phyloP scores from a whole-genome alignment of 2,329 filamentous ascomycete species.

The Dissoconium aciculare region DNA sequence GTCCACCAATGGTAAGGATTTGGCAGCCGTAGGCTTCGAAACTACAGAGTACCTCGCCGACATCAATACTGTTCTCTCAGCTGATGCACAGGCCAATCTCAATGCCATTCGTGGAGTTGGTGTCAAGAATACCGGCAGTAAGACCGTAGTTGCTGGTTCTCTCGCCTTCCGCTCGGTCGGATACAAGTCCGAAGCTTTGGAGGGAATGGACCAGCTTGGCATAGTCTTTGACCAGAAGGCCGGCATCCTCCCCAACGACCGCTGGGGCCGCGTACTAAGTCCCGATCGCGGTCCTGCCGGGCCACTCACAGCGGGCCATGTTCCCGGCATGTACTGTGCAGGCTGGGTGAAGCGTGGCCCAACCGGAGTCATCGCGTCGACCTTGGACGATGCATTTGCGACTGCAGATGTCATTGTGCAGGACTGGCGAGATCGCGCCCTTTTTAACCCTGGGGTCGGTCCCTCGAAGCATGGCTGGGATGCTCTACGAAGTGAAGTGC shows the following conservation, averaged over 20 bases:
- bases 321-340: slow-evolving; percentile 74
- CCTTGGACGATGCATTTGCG: slow-evolving; percentile 85
- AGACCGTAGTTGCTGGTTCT: slow-evolving; percentile 41
- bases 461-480: slow-evolving; percentile 54
- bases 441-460: slow-evolving; percentile 28
- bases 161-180: slow-evolving; percentile 88
- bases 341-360: slow-evolving; percentile 95
- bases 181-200: slow-evolving; percentile 67
- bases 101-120: slow-evolving; percentile 18
- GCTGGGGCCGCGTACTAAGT: slow-evolving; percentile 53
- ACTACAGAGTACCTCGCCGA: slow-evolving; percentile 25
- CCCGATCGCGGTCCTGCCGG: slow-evolving; percentile 27
- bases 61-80: slow-evolving; percentile 11
- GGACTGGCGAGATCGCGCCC: slow-evolving; percentile 49
- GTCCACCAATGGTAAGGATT: slow-evolving; percentile 31
- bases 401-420: slow-evolving; percentile 69
- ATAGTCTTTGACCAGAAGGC: slow-evolving; percentile 61
- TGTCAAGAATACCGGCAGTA: slow-evolving; percentile 20
- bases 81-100: slow-evolving; percentile 16
- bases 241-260: slow-evolving; percentile 73
- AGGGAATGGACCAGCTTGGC: slow-evolving; percentile 56
- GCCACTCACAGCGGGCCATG: slow-evolving; percentile 31
- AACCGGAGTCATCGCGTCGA: slow-evolving; percentile 88
- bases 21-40: slow-evolving; percentile 56
- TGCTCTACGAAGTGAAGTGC: slow-evolving; percentile 48